Conservation (phyloP, 768 basidiomycete species). For the Myochromella boudieri region DNA sequence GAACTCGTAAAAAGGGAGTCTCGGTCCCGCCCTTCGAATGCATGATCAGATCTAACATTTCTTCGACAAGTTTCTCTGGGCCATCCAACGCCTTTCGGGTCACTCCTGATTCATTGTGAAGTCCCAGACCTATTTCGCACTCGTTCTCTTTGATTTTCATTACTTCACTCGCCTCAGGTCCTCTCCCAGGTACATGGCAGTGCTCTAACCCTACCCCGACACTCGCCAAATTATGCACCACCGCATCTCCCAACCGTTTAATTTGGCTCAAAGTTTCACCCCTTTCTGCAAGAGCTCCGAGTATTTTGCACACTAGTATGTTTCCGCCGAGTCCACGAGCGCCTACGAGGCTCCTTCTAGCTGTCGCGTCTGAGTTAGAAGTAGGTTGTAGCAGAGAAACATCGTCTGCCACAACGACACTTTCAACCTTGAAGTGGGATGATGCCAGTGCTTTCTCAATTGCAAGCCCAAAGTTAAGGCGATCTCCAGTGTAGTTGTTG, state of each 20-base stretch:
- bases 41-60: slow-evolving; percentile 37
- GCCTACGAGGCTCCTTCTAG: slow-evolving; percentile 37
- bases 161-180: slow-evolving; percentile 16
- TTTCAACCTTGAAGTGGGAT: slow-evolving; percentile 33
- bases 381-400: slow-evolving; percentile 39
- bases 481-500: slow-evolving; percentile 56
- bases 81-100: slow-evolving; percentile 36
- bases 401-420: slow-evolving; percentile 56
- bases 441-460: slow-evolving; percentile 47
- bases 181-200: slow-evolving; percentile 55
- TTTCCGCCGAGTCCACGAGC: slow-evolving; percentile 49
- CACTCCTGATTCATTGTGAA: slow-evolving; percentile 56
- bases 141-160: slow-evolving; percentile 23
- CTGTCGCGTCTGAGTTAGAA: slow-evolving; percentile 8
- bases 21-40: slow-evolving; percentile 42
- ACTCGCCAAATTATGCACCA: slow-evolving; percentile 30
- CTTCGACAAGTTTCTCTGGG: slow-evolving; percentile 23
- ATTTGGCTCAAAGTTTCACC: slow-evolving; percentile 34
- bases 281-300: slow-evolving; percentile 48
- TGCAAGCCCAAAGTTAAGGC: slow-evolving; percentile 59
- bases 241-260: slow-evolving; percentile 32
- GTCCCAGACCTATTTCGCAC: slow-evolving; percentile 51
- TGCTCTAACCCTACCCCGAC: slow-evolving; percentile 49
- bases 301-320: slow-evolving; percentile 54
- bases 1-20: slow-evolving; percentile 7